Evolutionary conservation across 768 basidiomycete genomes (phyloP).

Genomic region (Cystobasidiopsis lactophilus): DNA sequence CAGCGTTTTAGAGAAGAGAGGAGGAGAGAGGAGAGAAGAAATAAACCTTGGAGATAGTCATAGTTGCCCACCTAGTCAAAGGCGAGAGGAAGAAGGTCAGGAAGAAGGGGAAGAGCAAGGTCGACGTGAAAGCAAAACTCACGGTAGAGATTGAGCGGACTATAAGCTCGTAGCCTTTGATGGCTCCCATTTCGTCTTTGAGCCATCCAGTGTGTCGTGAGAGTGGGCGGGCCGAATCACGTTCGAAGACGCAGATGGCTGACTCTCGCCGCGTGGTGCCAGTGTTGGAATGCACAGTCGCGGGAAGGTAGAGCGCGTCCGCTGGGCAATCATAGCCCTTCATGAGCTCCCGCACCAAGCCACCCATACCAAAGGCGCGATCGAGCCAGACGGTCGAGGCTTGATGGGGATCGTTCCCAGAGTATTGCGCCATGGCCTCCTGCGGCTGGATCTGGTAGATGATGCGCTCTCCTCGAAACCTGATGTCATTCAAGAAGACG

Average conservation of each 20-base stretch:
- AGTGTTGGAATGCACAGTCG: slow-evolving; percentile 32
- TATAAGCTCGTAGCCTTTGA: slow-evolving; percentile 38
- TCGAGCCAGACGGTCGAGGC: slow-evolving; percentile 42
- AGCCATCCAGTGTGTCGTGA: slow-evolving; percentile 37
- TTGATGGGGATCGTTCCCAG: slow-evolving; percentile 42
- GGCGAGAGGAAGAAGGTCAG: too few species aligned
- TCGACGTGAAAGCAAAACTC: neutral
- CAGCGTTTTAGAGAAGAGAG: slow-evolving; percentile 19
- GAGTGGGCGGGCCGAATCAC: slow-evolving; percentile 38
- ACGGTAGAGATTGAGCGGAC: slow-evolving; percentile 40
- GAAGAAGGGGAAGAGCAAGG: neutral
- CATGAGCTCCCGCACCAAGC: slow-evolving; percentile 37
- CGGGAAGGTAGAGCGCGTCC: slow-evolving; percentile 40
- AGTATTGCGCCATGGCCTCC: slow-evolving; percentile 22
- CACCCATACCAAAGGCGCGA: slow-evolving; percentile 37
- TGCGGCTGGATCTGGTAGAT: slow-evolving; percentile 35
- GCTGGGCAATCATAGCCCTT: slow-evolving; percentile 45
- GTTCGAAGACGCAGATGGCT: slow-evolving; percentile 45
- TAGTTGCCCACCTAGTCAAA: too few species aligned
- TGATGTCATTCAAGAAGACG: slow-evolving; percentile 38
- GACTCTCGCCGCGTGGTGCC: slow-evolving; percentile 32
- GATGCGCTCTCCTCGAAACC: slow-evolving; percentile 37
- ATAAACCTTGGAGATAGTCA: too few species aligned
- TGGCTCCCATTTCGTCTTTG: slow-evolving; percentile 38
- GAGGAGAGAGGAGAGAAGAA: too few species aligned